phyloP scores from a whole-genome alignment of 1,284 basidiomycete species.

The Apiotrichum domesticum region DNA sequence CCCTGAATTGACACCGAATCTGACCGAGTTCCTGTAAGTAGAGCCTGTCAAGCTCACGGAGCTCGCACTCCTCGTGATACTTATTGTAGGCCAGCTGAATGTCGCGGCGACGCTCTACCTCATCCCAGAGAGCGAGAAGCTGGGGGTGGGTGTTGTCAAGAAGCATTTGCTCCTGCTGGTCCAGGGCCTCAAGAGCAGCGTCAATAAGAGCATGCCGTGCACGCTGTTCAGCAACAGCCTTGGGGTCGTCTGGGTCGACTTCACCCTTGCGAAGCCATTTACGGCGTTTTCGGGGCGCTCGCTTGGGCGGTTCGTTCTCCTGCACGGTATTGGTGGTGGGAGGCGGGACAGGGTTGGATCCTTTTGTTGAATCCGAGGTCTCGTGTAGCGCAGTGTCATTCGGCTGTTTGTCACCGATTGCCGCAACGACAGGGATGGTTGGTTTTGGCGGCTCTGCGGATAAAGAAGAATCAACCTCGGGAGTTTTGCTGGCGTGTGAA shows the following conservation, averaged over 20 bases:
- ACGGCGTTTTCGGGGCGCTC: slow-evolving; percentile 30
- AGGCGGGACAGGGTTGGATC: background rate
- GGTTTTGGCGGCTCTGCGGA: background rate
- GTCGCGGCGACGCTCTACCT: slow-evolving; percentile 24
- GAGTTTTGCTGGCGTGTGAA: slow-evolving; percentile 2
- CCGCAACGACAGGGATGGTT: background rate
- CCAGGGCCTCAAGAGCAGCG: slow-evolving; percentile 28
- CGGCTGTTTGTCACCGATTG: background rate
- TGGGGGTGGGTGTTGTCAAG: slow-evolving; percentile 24
- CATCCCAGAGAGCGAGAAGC: slow-evolving; percentile 25
- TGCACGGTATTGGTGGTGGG: background rate
- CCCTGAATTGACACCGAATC: slow-evolving; percentile 16
- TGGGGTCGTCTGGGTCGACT: slow-evolving; percentile 42
- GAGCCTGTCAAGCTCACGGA: slow-evolving; percentile 15
- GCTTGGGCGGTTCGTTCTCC: slow-evolving; percentile 10
- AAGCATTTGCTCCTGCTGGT: slow-evolving; percentile 27
- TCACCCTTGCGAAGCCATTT: slow-evolving; percentile 41
- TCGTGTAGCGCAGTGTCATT: background rate
- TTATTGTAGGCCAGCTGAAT: slow-evolving; percentile 15
- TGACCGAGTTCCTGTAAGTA: slow-evolving; percentile 9
- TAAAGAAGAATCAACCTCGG: background rate
- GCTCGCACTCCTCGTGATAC: slow-evolving; percentile 13
- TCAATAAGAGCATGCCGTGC: slow-evolving; percentile 20
- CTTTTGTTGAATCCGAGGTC: background rate
- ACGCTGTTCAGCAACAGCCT: slow-evolving; percentile 36